phyloP scores from a whole-genome alignment of 176 grass and related monocot species.

The Musa schizocarpa region DNA sequence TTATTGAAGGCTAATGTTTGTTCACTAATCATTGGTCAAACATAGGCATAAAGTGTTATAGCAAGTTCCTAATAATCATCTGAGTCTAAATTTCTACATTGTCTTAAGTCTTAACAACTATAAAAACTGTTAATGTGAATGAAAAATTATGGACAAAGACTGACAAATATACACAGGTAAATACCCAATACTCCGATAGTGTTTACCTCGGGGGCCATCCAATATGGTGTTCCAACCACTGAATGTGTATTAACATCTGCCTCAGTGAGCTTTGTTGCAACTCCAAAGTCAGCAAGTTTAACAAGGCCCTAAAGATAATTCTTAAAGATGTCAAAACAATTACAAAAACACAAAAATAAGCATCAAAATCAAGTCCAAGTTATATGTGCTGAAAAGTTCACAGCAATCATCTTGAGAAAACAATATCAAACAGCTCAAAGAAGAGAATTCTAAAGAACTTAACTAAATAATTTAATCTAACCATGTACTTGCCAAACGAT shows the following conservation, averaged over 20 bases:
- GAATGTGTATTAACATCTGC: conserved; percentile 99
- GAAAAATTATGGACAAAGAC: neutral
- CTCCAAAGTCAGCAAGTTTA: conserved; percentile 99
- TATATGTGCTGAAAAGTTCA: neutral
- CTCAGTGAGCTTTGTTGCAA: conserved; percentile 98
- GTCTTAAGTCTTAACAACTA: too few species aligned
- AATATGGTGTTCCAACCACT: conserved; percentile 97
- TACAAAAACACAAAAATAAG: neutral
- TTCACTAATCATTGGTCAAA: neutral
- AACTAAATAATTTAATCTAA: too few species aligned
- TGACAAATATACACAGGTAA: neutral
- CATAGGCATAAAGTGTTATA: neutral
- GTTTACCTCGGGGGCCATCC: conserved; percentile 97
- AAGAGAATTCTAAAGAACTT: neutral
- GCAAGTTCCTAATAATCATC: neutral
- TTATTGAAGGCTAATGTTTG: neutral
- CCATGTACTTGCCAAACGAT: too few species aligned
- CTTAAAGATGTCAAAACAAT: neutral
- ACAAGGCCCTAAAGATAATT: conserved; percentile 66
- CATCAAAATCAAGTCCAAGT: neutral
- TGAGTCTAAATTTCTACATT: too few species aligned
- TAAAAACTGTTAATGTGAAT: too few species aligned
- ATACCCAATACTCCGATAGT: conserved; percentile 1
- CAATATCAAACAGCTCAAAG: neutral
- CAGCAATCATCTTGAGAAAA: neutral